These are phyloP conservation scores for Entomortierella beljakovae DNA, from an alignment of 192 early-diverging fungal genomes.

Conservation along the genomic window DNA sequence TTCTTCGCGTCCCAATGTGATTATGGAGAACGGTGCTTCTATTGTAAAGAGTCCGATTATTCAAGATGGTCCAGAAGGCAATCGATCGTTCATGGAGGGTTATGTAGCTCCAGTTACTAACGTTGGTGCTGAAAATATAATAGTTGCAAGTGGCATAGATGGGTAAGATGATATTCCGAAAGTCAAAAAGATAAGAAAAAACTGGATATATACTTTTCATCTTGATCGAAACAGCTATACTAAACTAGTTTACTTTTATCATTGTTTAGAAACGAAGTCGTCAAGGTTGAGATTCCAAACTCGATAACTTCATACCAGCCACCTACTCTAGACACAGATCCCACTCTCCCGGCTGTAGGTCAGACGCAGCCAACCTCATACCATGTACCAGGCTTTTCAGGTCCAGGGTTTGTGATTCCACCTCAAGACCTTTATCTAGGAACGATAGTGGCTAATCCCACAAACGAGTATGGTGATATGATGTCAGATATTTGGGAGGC, in stretches of 20 bases:
- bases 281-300: slow-evolving; percentile 46
- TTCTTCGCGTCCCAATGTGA: slow-evolving; percentile 28
- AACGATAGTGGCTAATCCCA: background rate
- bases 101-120: background rate
- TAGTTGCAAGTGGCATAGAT: background rate
- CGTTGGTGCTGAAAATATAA: background rate
- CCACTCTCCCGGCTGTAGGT: background rate
- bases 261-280: background rate
- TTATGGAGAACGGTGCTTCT: slow-evolving; percentile 21
- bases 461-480: background rate
- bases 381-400: slow-evolving; percentile 6
- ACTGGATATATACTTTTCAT: background rate
- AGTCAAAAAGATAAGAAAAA: too few relatives aligned
- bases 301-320: slow-evolving; percentile 26
- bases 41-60: slow-evolving; percentile 1
- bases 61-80: slow-evolving; percentile 2
- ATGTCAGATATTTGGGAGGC: slow-evolving; percentile 50
- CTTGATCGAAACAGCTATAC: background rate
- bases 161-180: background rate
- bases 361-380: slow-evolving; percentile 15
- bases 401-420: slow-evolving; percentile 20
- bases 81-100: background rate
- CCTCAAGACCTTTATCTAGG: slow-evolving; percentile 8
- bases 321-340: slow-evolving; percentile 7
- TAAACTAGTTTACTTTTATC: background rate